Evolutionary conservation across 75 land plant species (phyloP), one percentile per base, ranked within the genome.

Genomic region (Selaginella tamariscina): DNA sequence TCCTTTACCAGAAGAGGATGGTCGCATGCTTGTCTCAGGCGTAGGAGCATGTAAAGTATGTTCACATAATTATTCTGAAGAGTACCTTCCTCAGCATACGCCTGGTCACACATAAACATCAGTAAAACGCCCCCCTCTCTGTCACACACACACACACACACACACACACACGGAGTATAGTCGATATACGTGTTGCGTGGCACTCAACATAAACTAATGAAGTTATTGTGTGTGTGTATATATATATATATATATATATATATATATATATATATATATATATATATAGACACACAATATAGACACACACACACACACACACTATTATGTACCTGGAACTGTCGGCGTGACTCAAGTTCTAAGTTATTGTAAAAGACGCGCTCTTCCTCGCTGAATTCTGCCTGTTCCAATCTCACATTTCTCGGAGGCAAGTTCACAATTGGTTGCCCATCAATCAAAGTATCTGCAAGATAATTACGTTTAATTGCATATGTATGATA

Each of bases 21-120:
- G 66, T 87, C 88, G 76, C 98, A 94, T 56, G 98, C 98, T 72
- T 94, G 98, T 27, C 98, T 85, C 26, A 94, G 83, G 0, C 98
- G 91, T 67, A 94, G 74, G 62, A 94, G 86, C 96, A 94, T 77
- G 78, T 85, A 80, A 18, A 94, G 66, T 69, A 94, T 94, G 69
- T 85, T 94, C 29, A 89, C 98, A 76, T 94, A 94, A 44, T 94
- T 94, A 54, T 84, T 83, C 49, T 80, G 86, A 32, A 94, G 82
- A 27, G 99, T 95, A 30, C 99, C 99, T 32, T 85, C 96, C 65
- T 73, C 96, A 57, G 91, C 96, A 87, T 85, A 95, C 30, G 65
- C 84, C 99, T 95, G 82, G 65, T 85, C 60, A 26, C 64, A 68
- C 8, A 31, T 26, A 69, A 31, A 9, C 24, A 21, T 21, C 63